A percentile compares a stretch with the other conserved stretches of the same genome.
Conservation (phyloP, 352 stramenopile genomes). For the Phytophthora fragariaefolia region DNA sequence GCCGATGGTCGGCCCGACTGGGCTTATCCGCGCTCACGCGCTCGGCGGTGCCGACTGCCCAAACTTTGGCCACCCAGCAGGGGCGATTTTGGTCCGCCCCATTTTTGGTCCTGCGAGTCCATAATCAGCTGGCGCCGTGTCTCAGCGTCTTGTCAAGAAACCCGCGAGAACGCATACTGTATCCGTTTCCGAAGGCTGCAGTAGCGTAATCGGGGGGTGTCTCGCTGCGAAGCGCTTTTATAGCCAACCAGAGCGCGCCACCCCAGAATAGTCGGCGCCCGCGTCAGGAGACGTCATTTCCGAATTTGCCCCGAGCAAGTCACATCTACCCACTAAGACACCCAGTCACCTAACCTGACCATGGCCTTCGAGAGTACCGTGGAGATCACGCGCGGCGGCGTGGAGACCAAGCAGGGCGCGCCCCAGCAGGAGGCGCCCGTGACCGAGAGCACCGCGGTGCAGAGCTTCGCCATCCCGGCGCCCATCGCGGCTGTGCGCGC, state of each 20-base stretch:
- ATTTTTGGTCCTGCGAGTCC: background rate
- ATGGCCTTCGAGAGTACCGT: slow-evolving; percentile 66
- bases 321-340: background rate
- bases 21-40: background rate
- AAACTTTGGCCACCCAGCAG: background rate
- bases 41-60: background rate
- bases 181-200: background rate
- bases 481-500: slow-evolving; percentile 57
- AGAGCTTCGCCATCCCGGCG: slow-evolving; percentile 55
- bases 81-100: background rate
- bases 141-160: slow-evolving; percentile 22
- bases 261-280: background rate
- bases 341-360: background rate
- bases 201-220: slow-evolving; percentile 21
- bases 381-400: slow-evolving; percentile 50
- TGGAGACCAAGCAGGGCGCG: slow-evolving; percentile 47
- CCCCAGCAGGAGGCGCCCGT: slow-evolving; percentile 48
- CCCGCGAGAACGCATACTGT: background rate
- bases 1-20: too few species aligned
- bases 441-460: slow-evolving; percentile 26
- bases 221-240: background rate
- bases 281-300: slow-evolving; percentile 38
- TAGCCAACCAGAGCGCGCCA: background rate
- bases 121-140: slow-evolving; percentile 14
- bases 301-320: slow-evolving; percentile 39